These are phyloP conservation scores for Pisolithus orientalis DNA, from an alignment of 768 basidiomycete species.

Conservation along the genomic window DNA sequence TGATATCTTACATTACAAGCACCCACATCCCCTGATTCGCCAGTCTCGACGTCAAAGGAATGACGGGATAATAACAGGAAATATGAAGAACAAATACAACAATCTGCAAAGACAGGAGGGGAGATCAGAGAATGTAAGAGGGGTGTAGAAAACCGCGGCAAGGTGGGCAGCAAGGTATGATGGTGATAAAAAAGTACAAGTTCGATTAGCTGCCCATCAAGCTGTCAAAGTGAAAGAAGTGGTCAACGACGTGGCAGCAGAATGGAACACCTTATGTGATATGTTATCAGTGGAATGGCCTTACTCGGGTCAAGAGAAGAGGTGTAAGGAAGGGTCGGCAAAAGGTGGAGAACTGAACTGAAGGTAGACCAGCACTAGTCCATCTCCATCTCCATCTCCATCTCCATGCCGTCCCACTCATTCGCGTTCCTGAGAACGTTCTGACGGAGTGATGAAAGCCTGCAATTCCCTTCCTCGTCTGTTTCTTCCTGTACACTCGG, in stretches of 20 bases:
- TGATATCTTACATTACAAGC: neutral
- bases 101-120: neutral
- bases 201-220: neutral
- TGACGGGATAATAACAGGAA: too few species aligned
- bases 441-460: slow-evolving; percentile 6
- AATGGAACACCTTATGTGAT: neutral
- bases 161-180: neutral
- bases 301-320: neutral
- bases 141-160: too few species aligned
- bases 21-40: neutral
- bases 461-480: slow-evolving; percentile 32
- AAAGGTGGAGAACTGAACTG: neutral
- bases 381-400: slow-evolving; percentile 43
- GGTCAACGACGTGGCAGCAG: too few species aligned
- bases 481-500: slow-evolving; percentile 42
- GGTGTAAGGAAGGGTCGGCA: too few species aligned
- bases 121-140: neutral
- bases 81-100: neutral
- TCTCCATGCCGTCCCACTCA: slow-evolving; percentile 42
- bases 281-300: neutral
- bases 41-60: too few species aligned
- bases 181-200: neutral
- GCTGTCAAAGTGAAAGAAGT: neutral
- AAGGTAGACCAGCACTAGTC: slow-evolving; percentile 5
- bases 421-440: slow-evolving; percentile 10